Evolutionary conservation across 2,329 filamentous ascomycete genomes (phyloP).

Genomic region (Colletotrichum sansevieriae): DNA sequence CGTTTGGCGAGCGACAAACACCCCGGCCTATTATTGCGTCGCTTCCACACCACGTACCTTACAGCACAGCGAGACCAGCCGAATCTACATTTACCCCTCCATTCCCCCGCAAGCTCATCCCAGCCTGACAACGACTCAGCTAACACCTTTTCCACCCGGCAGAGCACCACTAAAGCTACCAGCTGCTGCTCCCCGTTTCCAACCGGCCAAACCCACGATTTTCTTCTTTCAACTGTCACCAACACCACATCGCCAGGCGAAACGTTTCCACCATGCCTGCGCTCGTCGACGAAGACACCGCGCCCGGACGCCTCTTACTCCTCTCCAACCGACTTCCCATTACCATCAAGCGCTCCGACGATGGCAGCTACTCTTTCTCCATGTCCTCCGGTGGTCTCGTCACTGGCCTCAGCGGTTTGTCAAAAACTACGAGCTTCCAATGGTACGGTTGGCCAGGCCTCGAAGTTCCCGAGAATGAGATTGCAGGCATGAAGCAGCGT

Average conservation of each 20-base stretch:
- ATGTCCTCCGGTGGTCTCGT: constrained; percentile 98
- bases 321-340: constrained; percentile 96
- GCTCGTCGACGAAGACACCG: constrained; percentile 51
- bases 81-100: constrained; percentile 39
- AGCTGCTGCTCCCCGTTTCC: constrained; percentile 21
- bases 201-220: constrained; percentile 23
- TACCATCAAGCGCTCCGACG: constrained; percentile 93
- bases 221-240: constrained; percentile 7
- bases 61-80: constrained; percentile 5
- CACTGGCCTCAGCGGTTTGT: constrained; percentile 89
- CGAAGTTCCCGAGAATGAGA: constrained; percentile 88
- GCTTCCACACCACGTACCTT: constrained; percentile 16
- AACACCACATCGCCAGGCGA: constrained; percentile 16
- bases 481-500: constrained; percentile 78
- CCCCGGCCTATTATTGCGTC: constrained; percentile 29
- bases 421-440: constrained; percentile 93
- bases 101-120: constrained; percentile 42
- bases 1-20: neutral
- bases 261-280: constrained; percentile 51
- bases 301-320: constrained; percentile 75
- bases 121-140: constrained; percentile 35
- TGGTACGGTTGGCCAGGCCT: constrained; percentile 99
- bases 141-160: constrained; percentile 33
- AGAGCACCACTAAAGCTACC: constrained; percentile 26
- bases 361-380: constrained; percentile 92